Base-by-base conservation (phyloP, 495 filamentous ascomycete genomes). In the Cairneyella variabilis region DNA sequence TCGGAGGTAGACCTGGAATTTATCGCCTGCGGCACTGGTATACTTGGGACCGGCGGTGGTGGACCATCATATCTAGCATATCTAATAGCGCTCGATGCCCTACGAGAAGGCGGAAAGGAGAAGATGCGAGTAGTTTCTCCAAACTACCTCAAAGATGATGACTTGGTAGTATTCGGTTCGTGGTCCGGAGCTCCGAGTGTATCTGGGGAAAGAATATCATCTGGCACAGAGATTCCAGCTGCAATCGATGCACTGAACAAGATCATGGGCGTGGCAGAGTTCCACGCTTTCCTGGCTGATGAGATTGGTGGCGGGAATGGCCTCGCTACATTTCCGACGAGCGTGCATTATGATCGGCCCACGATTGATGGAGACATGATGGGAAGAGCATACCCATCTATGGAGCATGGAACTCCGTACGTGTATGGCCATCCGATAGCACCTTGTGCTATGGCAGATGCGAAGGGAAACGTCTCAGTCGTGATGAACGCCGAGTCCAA, bases 41-140 rank as follows among this genome's bases (percentile, higher is more conserved):
- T 85, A 46, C 76, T 84, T 7, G 82, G 81, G 8, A 79, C 76
- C 1, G 82, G 80, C 7, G 81, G 81, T 1, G 81, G 82, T 20
- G 76, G 76, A 4, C 71, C 66, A 9, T 76, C 76, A 10, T 77
- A 76, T 44, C 57, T 69, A 3, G 21, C 16, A 4, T 43, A 16
- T 23, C 40, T 43, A n/a, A 20, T 43, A 6, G n/a, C 40, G n/a
- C 40, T 43, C 5, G 58, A 67, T n/a, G 67, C 67, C 60, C 61
- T 74, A 14, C 63, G 59, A 3, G 65, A 76, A 14, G 64, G 70
- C 0, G 62, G 69, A 10, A 69, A 74, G 27, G 59, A 78, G 0
- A 70, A 70, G 3, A 57, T 78, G 25, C 65, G 70, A 9, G 71
- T 79, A 3, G 65, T 78, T 18, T 70, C 59, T 52, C 71, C 69